Base-by-base conservation (phyloP, 345 rosid genomes). In the Odontarrhena argentea region DNA sequence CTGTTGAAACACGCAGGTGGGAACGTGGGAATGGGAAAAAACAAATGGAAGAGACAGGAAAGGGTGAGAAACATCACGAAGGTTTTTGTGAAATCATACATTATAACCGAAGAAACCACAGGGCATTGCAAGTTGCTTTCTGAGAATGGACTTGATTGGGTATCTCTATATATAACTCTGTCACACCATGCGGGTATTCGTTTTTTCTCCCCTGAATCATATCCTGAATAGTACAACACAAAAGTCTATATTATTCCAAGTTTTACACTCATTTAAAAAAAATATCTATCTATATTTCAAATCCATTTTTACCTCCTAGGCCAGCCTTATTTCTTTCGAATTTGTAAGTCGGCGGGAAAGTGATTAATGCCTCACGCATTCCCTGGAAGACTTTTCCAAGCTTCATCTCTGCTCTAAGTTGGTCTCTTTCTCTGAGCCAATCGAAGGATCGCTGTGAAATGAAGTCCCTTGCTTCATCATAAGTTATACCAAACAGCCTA, bases 131-230 rank as follows among this genome's bases (percentile, higher is more conserved):
- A 83, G 61, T 80, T 79, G 78, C 99, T 84, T 6, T 91, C 87
- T 4, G 85, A 56, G 28, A 67, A 75, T 12, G 86, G 63, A 58
- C 77, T 74, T 4, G 84, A 37, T 60, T 83, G 96, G 65, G 68
- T 91, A 75, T 93, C 99, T 7, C 99, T 91, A 35, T 80, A 91
- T 65, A 93, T 80, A 68, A 93, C 81, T 79, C 99, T 77, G 70
- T 93, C 99, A 74, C 99, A 93, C 99, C 99, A 93, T 3, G 99
- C 99, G 63, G 99, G 99, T 68, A 93, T 93, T 13, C 96, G 84
- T 57, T 88, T 93, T 76, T 93, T 90, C 93, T 93, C 98, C 24
- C 98, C 98, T 35, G 98, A 84, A 70, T 93, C 99, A 71, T 93
- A 93, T 63, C 99, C 99, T 93, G 81, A 66, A 48, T 56, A 61